phyloP scores from a whole-genome alignment of 2,329 filamentous ascomycete species.

The Botryotinia globosa region DNA sequence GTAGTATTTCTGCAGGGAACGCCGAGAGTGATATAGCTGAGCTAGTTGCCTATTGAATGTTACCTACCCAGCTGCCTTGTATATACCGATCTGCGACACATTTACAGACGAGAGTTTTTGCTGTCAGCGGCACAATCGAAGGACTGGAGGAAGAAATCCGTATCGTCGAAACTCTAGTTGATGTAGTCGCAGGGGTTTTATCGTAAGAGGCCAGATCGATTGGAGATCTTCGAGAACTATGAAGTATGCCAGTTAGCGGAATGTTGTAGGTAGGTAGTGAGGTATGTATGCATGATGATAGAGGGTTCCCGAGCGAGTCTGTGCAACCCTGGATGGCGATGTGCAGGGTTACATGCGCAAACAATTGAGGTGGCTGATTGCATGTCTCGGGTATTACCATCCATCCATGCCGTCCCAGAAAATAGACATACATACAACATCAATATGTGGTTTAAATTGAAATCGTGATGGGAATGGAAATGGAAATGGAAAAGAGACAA shows the following conservation, averaged over 20 bases:
- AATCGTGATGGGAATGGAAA: neutral
- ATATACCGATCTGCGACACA: no score
- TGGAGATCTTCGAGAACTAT: neutral
- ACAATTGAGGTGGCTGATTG: conserved; percentile 9
- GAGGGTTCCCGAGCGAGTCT: conserved; percentile 8
- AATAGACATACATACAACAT: neutral
- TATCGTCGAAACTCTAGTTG: neutral
- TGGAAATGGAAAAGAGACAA: neutral
- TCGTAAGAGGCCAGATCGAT: neutral
- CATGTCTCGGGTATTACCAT: conserved; percentile 14
- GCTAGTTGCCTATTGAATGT: neutral
- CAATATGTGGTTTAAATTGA: neutral
- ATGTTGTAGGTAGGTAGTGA: neutral
- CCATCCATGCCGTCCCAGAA: neutral
- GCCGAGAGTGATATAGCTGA: neutral
- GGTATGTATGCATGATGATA: neutral
- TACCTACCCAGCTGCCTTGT: neutral
- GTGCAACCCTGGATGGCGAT: conserved; percentile 7
- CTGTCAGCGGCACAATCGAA: neutral
- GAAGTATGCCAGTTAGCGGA: conserved; percentile 4
- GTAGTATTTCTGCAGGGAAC: neutral
- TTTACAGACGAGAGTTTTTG: neutral
- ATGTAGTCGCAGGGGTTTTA: neutral
- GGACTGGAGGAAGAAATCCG: neutral
- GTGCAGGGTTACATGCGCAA: conserved; percentile 11